These are phyloP conservation scores for Scalesia atractyloides DNA, from an alignment of 129 eudicot genomes.

Conservation along the genomic window DNA sequence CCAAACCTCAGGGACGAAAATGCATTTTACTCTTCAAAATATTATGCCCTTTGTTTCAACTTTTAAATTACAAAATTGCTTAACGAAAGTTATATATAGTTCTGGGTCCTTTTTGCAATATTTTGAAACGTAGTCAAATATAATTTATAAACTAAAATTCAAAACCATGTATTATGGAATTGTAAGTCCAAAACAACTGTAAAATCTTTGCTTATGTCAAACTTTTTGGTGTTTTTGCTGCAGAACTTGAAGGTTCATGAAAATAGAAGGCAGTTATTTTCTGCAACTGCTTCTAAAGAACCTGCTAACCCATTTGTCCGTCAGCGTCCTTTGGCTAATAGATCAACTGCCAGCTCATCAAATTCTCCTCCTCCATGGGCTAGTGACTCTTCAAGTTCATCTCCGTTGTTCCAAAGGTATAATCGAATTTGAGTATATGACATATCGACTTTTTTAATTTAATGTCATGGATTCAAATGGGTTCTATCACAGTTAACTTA, in stretches of 20 bases:
- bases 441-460: background rate
- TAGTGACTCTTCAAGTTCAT: constrained; percentile 56
- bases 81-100: background rate
- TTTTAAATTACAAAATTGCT: background rate
- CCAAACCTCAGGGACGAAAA: no score
- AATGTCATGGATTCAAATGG: background rate
- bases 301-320: constrained; percentile 80
- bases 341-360: constrained; percentile 51
- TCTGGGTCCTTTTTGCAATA: background rate
- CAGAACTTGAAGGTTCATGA: constrained; percentile 91
- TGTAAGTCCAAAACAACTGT: background rate
- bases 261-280: constrained; percentile 79
- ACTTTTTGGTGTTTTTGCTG: constrained; percentile 21
- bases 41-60: background rate
- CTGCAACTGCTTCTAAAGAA: constrained; percentile 68
- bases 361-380: constrained; percentile 91
- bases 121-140: background rate
- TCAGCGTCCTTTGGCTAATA: constrained; percentile 76
- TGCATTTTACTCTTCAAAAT: background rate
- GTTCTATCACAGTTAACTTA: background rate
- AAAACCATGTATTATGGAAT: background rate
- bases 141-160: background rate
- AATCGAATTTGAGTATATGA: background rate
- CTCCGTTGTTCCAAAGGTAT: constrained; percentile 75
- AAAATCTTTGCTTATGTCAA: constrained; percentile 1